phyloP scores from a whole-genome alignment of 768 basidiomycete genomes.

The Paxillus rubicundulus region DNA sequence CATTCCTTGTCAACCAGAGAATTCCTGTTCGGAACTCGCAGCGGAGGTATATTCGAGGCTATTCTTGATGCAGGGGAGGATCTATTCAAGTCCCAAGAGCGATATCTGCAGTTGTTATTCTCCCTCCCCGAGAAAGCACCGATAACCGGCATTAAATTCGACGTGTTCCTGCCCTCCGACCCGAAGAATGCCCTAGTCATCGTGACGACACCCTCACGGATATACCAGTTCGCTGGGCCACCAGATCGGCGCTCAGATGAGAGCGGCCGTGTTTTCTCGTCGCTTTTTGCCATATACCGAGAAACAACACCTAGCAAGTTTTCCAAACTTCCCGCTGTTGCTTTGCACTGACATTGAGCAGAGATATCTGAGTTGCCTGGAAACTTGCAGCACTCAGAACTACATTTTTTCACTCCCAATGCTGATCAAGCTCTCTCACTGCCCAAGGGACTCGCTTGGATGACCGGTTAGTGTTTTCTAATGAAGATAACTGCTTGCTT shows the following conservation, averaged over 20 bases:
- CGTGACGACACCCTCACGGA: conserved; percentile 80
- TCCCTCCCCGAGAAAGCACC: conserved; percentile 77
- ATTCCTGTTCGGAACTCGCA: conserved; percentile 82
- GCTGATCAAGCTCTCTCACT: conserved; percentile 66
- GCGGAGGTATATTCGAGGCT: conserved; percentile 85
- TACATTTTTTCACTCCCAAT: conserved; percentile 76
- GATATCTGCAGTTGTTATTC: conserved; percentile 72
- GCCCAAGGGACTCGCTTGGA: conserved; percentile 82
- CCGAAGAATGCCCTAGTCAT: conserved; percentile 68
- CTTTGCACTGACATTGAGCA: conserved; percentile 35
- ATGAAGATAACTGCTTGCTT: neutral
- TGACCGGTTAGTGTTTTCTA: conserved; percentile 62
- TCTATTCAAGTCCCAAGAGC: conserved; percentile 86
- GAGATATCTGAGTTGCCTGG: conserved; percentile 93
- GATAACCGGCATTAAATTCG: conserved; percentile 82
- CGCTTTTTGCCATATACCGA: conserved; percentile 69
- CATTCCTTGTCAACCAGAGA: conserved; percentile 76
- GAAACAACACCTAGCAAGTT: conserved; percentile 79
- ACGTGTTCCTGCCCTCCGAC: conserved; percentile 65
- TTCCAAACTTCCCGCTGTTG: conserved; percentile 5
- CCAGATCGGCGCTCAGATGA: conserved; percentile 73
- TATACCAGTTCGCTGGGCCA: conserved; percentile 84
- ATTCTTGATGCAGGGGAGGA: conserved; percentile 89
- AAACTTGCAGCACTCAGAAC: conserved; percentile 66
- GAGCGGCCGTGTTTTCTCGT: conserved; percentile 68